These are phyloP conservation scores for Saturnispora dispora DNA, from an alignment of 805 yeast genomes.

Conservation along the genomic window DNA sequence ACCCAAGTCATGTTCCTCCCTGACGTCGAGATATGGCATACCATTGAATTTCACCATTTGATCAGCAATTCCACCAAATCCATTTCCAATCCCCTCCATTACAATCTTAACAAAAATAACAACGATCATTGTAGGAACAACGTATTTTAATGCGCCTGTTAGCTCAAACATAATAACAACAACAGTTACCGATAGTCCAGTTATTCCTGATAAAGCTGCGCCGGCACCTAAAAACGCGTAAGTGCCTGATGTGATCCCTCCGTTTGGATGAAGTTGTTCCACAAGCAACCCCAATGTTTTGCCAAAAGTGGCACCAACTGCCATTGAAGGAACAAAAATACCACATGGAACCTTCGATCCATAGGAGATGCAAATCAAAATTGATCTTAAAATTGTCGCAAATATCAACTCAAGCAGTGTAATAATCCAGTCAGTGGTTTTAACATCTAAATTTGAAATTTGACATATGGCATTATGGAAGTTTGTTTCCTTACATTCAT, in stretches of 20 bases:
- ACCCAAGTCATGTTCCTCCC: conserved; percentile 56
- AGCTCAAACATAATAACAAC: conserved; percentile 93
- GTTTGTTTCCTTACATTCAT: conserved; percentile 28
- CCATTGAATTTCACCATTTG: conserved; percentile 89
- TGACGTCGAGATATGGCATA: conserved; percentile 66
- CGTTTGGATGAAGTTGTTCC: conserved; percentile 31
- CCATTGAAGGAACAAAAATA: conserved; percentile 93
- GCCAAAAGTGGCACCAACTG: conserved; percentile 93
- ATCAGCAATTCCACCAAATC: conserved; percentile 83
- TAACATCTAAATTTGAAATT: conserved; percentile 10
- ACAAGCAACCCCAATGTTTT: conserved; percentile 73
- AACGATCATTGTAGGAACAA: conserved; percentile 93
- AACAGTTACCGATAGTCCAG: conserved; percentile 85
- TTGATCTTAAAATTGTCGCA: conserved; percentile 66
- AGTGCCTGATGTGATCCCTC: conserved; percentile 82
- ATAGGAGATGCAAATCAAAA: conserved; percentile 73
- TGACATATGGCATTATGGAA: neutral
- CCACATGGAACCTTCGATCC: conserved; percentile 98
- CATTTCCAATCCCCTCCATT: conserved; percentile 65
- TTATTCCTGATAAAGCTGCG: conserved; percentile 88
- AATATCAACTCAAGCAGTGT: conserved; percentile 42
- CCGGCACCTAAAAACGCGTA: conserved; percentile 96
- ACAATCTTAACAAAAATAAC: conserved; percentile 80
- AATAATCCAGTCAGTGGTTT: conserved; percentile 16
- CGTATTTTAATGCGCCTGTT: conserved; percentile 88